Conservation (phyloP, 768 basidiomycete species). For the Tephrocybe rancida region DNA sequence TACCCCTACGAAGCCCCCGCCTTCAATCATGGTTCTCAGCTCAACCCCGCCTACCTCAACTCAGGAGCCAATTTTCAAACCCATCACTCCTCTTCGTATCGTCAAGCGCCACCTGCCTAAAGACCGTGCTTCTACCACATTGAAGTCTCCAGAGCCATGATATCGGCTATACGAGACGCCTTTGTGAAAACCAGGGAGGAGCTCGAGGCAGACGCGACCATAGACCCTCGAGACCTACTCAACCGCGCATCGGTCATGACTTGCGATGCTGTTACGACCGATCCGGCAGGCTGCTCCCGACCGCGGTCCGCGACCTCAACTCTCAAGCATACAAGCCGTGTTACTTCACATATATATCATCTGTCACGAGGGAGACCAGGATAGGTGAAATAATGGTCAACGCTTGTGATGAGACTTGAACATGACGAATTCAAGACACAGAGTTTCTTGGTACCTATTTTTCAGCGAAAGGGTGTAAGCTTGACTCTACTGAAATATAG, state of each 20-base stretch:
- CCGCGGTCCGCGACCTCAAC: no score
- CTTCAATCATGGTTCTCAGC: slow-evolving; percentile 4
- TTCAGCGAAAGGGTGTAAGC: no score
- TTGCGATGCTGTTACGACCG: slow-evolving; percentile 10
- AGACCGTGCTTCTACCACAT: slow-evolving; percentile 4
- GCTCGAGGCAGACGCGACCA: slow-evolving; percentile 4
- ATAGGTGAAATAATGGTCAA: no score
- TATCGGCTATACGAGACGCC: slow-evolving; percentile 18
- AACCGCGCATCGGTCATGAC: slow-evolving; percentile 21
- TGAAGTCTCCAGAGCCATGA: slow-evolving; percentile 13
- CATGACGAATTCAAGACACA: no score
- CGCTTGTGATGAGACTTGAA: no score
- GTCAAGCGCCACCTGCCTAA: slow-evolving; percentile 14
- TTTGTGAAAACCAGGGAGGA: slow-evolving; percentile 9
- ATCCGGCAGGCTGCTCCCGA: no score
- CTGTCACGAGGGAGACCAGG: no score
- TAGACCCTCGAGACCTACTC: slow-evolving; percentile 18
- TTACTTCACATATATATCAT: no score
- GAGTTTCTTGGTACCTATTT: no score
- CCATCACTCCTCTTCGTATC: slow-evolving; percentile 19
- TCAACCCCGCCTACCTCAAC: slow-evolving; percentile 4
- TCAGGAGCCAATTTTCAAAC: neutral
- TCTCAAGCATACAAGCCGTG: no score
- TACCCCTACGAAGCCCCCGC: neutral
- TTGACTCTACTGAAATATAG: no score